Evolutionary conservation across 768 basidiomycete species (phyloP).

Genomic region (Coprinellus micaceus): DNA sequence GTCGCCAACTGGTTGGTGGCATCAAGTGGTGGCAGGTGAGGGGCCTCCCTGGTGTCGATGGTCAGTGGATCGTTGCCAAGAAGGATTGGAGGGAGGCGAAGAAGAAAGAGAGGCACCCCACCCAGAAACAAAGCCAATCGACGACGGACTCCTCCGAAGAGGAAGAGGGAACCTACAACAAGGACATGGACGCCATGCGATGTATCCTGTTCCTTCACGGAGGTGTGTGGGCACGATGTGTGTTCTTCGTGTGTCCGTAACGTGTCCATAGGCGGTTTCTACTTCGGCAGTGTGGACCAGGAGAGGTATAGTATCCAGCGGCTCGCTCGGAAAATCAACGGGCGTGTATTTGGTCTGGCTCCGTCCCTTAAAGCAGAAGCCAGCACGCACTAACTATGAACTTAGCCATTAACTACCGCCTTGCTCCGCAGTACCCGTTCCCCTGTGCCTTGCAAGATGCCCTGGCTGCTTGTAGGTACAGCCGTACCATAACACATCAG

Average conservation of each 20-base stretch:
- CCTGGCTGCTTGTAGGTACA: slow-evolving; percentile 73
- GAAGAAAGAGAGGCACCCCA: slow-evolving; percentile 32
- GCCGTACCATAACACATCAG: not conserved
- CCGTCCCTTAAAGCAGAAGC: not conserved
- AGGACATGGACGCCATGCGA: slow-evolving; percentile 78
- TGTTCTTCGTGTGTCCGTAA: not conserved
- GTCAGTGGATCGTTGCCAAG: slow-evolving; percentile 83
- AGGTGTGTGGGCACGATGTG: slow-evolving; percentile 36
- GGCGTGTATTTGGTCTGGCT: slow-evolving; percentile 72
- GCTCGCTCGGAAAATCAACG: slow-evolving; percentile 88
- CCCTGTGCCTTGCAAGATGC: slow-evolving; percentile 90
- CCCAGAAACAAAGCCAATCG: not conserved
- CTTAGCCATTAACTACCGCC: slow-evolving; percentile 71
- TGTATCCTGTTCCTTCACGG: slow-evolving; percentile 84
- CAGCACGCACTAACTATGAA: slow-evolving; percentile 15
- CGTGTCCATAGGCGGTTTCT: slow-evolving; percentile 61
- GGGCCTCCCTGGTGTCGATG: slow-evolving; percentile 65
- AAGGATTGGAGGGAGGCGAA: slow-evolving; percentile 78
- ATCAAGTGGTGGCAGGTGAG: slow-evolving; percentile 98
- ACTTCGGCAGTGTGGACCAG: slow-evolving; percentile 78
- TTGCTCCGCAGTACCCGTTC: slow-evolving; percentile 97
- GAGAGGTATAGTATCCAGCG: slow-evolving; percentile 80
- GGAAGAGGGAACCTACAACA: slow-evolving; percentile 44
- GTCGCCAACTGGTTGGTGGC: slow-evolving; percentile 74
- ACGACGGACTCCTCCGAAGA: slow-evolving; percentile 4